Conservation (phyloP, 2,329 filamentous ascomycete genomes). For the Dothideomycetes sp. region DNA sequence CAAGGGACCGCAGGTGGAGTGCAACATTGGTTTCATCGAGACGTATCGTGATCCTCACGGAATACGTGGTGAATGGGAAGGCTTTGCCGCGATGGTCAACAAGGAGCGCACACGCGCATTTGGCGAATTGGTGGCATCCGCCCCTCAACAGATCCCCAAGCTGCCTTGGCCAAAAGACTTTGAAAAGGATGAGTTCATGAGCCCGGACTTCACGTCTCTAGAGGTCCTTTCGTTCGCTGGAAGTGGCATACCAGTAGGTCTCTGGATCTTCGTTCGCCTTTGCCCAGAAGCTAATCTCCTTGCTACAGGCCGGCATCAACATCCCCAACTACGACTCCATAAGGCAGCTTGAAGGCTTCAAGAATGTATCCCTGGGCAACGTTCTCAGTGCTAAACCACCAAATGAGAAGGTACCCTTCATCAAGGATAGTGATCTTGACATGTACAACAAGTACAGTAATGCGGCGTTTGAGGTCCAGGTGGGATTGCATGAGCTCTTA, state of each 20-base stretch:
- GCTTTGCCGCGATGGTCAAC: constrained; percentile 58
- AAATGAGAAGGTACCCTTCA: constrained; percentile 86
- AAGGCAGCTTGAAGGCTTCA: constrained; percentile 75
- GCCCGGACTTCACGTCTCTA: constrained; percentile 89
- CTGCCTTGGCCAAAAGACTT: constrained; percentile 82
- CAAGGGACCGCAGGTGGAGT: constrained; percentile 40
- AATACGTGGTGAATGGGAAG: constrained; percentile 43
- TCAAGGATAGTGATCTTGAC: constrained; percentile 64
- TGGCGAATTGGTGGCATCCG: constrained; percentile 69
- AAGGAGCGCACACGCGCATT: constrained; percentile 84
- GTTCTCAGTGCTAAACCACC: constrained; percentile 84
- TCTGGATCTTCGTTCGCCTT: constrained; percentile 25
- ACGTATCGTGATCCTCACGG: constrained; percentile 45
- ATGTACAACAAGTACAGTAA: constrained; percentile 77
- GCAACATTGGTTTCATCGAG: constrained; percentile 44
- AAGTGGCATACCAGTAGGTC: constrained; percentile 41
- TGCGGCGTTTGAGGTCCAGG: constrained; percentile 85
- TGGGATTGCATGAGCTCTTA: constrained; percentile 81
- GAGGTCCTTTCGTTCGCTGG: constrained; percentile 77
- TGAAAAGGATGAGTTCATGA: constrained; percentile 92
- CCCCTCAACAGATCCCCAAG: constrained; percentile 74
- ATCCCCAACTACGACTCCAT: constrained; percentile 62
- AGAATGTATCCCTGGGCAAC: constrained; percentile 89
- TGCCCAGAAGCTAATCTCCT: not conserved
- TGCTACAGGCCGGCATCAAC: constrained; percentile 7